Percentiles rank a stretch among this genome's conserved stretches.
These are phyloP conservation scores for Imleria badia DNA, from an alignment of 768 basidiomycete species.

Conservation along the genomic window DNA sequence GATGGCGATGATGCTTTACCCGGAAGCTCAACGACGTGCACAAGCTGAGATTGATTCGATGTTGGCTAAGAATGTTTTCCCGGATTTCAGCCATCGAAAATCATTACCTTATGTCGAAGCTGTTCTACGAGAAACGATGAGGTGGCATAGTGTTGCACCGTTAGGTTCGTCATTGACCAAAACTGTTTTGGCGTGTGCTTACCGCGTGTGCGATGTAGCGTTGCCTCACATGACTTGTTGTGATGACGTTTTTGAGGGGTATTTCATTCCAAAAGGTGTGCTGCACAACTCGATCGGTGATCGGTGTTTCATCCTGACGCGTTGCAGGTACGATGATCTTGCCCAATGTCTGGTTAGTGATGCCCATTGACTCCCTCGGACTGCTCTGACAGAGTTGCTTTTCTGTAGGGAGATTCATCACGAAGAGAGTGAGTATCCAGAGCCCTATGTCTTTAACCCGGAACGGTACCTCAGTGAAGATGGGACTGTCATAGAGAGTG, in stretches of 20 bases:
- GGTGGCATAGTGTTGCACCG: conserved; percentile 33
- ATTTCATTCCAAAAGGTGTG: conserved; percentile 39
- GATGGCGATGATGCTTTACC: conserved; percentile 32
- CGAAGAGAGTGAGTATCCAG: conserved; percentile 29
- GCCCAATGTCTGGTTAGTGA: conserved; percentile 30
- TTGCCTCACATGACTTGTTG: conserved; percentile 28
- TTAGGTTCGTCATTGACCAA: conserved; percentile 20
- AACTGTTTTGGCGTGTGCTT: neutral
- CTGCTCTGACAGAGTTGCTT: neutral
- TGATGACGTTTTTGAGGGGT: conserved; percentile 48
- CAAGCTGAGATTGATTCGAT: conserved; percentile 31
- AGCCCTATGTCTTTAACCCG: conserved; percentile 27
- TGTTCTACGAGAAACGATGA: conserved; percentile 31
- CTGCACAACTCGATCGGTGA: neutral
- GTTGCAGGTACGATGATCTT: conserved; percentile 25
- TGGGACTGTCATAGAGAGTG: conserved; percentile 22
- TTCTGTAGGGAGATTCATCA: conserved; percentile 30
- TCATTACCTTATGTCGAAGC: conserved; percentile 31
- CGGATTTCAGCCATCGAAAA: conserved; percentile 27
- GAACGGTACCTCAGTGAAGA: conserved; percentile 27
- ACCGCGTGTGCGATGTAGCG: conserved; percentile 14
- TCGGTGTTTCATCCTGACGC: conserved; percentile 6
- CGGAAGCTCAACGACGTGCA: conserved; percentile 30
- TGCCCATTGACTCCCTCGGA: neutral
- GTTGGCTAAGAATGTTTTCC: conserved; percentile 13